Evolutionary conservation across 768 basidiomycete genomes (phyloP).

Genomic region (Tylopilus felleus): DNA sequence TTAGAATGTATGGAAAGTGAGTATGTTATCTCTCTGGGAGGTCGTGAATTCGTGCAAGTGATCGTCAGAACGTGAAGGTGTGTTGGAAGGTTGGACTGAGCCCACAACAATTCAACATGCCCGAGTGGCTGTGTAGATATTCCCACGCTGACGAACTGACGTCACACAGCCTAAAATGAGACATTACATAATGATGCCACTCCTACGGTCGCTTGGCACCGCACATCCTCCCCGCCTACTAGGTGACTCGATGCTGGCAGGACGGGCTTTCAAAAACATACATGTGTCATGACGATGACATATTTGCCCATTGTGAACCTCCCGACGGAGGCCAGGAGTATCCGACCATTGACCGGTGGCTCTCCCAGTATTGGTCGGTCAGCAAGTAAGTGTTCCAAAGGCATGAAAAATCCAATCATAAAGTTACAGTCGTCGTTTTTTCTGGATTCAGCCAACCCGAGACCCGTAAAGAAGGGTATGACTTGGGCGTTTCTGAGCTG

Average conservation of each 20-base stretch:
- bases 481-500: neutral
- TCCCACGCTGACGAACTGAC: conserved; percentile 22
- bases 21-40: conserved; percentile 13
- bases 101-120: conserved; percentile 23
- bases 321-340: neutral
- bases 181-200: neutral
- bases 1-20: conserved; percentile 5
- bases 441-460: neutral
- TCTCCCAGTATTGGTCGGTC: too few relatives aligned
- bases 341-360: neutral
- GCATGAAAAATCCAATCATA: too few relatives aligned
- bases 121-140: conserved; percentile 20
- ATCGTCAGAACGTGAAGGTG: conserved; percentile 14
- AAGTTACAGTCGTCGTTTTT: too few relatives aligned
- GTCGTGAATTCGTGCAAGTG: conserved; percentile 30
- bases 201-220: neutral
- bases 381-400: neutral
- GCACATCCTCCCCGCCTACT: neutral
- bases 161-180: conserved; percentile 1
- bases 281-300: neutral
- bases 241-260: neutral
- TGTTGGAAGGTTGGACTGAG: conserved; percentile 5
- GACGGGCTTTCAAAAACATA: neutral
- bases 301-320: neutral
- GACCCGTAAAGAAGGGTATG: neutral